A percentile compares a stretch with the other conserved stretches of the same genome.
Conservation (phyloP, 345 rosid genomes). For the Eucalyptus regnans region DNA sequence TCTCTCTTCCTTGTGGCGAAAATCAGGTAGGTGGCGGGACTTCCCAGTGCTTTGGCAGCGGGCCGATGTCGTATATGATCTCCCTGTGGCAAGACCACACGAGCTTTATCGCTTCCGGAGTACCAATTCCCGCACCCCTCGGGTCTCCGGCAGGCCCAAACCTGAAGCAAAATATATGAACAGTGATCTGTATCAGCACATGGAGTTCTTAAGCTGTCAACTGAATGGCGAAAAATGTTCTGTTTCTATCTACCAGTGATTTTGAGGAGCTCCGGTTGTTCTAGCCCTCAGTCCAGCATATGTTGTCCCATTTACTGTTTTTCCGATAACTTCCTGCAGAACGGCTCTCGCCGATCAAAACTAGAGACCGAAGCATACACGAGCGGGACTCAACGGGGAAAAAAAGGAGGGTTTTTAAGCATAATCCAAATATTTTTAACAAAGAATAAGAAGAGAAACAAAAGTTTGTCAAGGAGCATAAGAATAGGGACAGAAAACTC, state of each 20-base stretch:
- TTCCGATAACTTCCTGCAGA: constrained; percentile 80
- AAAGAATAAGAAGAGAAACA: background rate
- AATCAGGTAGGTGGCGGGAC: constrained; percentile 66
- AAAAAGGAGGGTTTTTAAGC: background rate
- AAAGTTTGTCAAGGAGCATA: background rate
- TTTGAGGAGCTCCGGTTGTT: constrained; percentile 98
- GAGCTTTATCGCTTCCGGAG: constrained; percentile 93
- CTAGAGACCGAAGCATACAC: background rate
- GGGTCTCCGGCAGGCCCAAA: constrained; percentile 99
- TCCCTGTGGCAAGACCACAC: constrained; percentile 99
- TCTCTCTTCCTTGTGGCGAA: background rate
- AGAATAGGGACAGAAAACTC: background rate
- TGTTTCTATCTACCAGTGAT: constrained; percentile 62
- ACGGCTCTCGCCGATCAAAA: background rate
- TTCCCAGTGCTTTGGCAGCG: constrained; percentile 65
- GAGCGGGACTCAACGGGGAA: background rate
- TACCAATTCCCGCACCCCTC: constrained; percentile 96
- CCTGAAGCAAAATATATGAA: constrained; percentile 25
- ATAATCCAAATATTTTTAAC: background rate
- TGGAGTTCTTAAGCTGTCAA: background rate
- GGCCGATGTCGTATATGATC: constrained; percentile 82
- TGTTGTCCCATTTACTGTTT: constrained; percentile 88
- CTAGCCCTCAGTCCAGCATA: constrained; percentile 94
- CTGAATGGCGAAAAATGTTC: background rate
- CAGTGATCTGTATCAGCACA: background rate